These are phyloP conservation scores for Arxiozyma bovina DNA, from an alignment of 1,139 yeast species.

Conservation along the genomic window DNA sequence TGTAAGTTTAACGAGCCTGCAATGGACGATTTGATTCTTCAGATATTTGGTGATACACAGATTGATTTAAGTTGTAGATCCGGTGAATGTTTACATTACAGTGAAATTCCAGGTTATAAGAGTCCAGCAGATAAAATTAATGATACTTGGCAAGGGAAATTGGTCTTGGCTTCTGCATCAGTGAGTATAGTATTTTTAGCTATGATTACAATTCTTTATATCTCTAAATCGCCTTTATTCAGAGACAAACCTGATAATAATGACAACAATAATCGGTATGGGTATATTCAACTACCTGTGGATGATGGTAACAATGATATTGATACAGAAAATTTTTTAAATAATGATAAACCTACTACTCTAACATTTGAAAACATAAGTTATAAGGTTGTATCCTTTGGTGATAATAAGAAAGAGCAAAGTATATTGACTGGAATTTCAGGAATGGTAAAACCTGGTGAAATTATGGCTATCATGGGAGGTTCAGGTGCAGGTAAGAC, in stretches of 20 bases:
- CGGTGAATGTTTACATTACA: conserved; percentile 86
- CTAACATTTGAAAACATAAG: conserved; percentile 66
- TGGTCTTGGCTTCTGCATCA: conserved; percentile 34
- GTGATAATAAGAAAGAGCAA: conserved; percentile 34
- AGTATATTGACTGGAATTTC: conserved; percentile 52
- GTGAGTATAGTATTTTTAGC: conserved; percentile 29
- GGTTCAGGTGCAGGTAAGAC: conserved; percentile 99
- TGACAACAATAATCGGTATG: conserved; percentile 3
- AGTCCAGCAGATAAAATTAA: conserved; percentile 49
- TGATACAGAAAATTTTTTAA: conserved; percentile 40
- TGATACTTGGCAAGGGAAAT: conserved; percentile 42
- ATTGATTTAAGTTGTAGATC: conserved; percentile 73
- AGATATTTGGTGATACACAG: conserved; percentile 87
- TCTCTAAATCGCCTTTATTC: conserved; percentile 59
- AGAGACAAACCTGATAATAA: conserved; percentile 12
- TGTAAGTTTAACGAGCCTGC: conserved; percentile 90
- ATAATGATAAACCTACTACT: conserved; percentile 59
- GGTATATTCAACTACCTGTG: conserved; percentile 3
- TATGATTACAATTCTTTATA: conserved; percentile 40
- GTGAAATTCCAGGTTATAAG: conserved; percentile 86
- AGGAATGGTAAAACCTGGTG: conserved; percentile 78
- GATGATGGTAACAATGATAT: conserved; percentile 17
- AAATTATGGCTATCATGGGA: conserved; percentile 93
- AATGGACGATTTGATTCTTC: conserved; percentile 82
- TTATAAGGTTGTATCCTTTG: conserved; percentile 41